Evolutionary conservation across 148 eudicot species (phyloP).

Genomic region (Cornus florida): DNA sequence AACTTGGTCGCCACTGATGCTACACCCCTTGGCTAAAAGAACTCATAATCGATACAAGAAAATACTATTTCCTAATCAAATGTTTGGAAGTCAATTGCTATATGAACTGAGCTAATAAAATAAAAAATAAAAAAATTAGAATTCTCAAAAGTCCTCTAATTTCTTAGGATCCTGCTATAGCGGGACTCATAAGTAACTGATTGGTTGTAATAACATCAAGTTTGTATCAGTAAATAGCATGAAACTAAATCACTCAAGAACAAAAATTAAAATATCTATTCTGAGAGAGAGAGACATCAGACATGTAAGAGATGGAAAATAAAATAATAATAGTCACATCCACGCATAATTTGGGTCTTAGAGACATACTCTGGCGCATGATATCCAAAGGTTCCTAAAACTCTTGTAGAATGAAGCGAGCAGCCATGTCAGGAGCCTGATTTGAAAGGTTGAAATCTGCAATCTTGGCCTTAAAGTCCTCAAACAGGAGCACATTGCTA

Average conservation of each 20-base stretch:
- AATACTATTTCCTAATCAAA: not conserved
- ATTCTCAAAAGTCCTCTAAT: not conserved
- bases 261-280: not conserved
- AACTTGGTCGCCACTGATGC: no score
- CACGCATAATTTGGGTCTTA: not conserved
- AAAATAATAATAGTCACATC: no score
- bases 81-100: not conserved
- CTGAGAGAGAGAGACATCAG: not conserved
- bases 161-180: no score
- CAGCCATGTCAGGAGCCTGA: slow-evolving; percentile 74
- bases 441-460: no score
- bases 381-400: slow-evolving; percentile 87
- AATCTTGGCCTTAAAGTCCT: no score
- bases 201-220: not conserved
- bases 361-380: slow-evolving; percentile 86
- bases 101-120: not conserved
- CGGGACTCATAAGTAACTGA: not conserved
- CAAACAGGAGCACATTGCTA: no score
- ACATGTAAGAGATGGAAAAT: no score
- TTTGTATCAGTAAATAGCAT: not conserved
- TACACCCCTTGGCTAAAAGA: no score
- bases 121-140: not conserved
- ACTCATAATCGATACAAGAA: no score
- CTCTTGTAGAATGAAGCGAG: slow-evolving; percentile 91
- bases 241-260: slow-evolving; percentile 6